Evolutionary conservation across 2,329 filamentous ascomycete species (phyloP).

Genomic region (Monilinia fructigena): DNA sequence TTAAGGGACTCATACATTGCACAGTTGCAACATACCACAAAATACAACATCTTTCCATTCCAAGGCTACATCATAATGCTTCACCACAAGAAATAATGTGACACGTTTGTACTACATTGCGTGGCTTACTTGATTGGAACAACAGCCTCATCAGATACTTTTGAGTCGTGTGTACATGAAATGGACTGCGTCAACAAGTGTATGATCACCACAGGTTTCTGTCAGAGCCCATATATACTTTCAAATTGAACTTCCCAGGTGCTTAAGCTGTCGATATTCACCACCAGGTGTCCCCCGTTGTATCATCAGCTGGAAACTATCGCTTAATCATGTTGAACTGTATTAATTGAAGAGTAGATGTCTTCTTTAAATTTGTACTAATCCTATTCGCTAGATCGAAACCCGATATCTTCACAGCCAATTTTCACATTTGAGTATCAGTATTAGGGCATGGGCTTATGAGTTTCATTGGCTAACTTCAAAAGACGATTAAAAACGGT

Average conservation of each 20-base stretch:
- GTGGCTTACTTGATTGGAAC: not conserved
- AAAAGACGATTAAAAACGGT: no score
- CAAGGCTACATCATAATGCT: not conserved
- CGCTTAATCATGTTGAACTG: no score
- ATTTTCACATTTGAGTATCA: no score
- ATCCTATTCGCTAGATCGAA: no score
- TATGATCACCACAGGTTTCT: not conserved
- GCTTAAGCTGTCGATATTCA: no score
- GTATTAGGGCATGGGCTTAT: no score
- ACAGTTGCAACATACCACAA: not conserved
- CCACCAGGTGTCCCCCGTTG: no score
- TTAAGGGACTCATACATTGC: not conserved
- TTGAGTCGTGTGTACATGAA: not conserved
- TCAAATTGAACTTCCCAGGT: not conserved
- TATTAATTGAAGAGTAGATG: no score
- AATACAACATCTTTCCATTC: slow-evolving; percentile 9
- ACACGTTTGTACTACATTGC: not conserved
- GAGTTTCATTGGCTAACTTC: no score
- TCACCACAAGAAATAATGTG: not conserved
- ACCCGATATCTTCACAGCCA: no score
- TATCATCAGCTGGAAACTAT: no score
- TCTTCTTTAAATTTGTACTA: no score
- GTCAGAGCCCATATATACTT: not conserved
- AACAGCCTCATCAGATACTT: not conserved
- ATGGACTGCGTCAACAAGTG: not conserved